These are phyloP conservation scores for Rhizopus delemar DNA, from an alignment of 371 early-diverging fungal species.

Conservation along the genomic window DNA sequence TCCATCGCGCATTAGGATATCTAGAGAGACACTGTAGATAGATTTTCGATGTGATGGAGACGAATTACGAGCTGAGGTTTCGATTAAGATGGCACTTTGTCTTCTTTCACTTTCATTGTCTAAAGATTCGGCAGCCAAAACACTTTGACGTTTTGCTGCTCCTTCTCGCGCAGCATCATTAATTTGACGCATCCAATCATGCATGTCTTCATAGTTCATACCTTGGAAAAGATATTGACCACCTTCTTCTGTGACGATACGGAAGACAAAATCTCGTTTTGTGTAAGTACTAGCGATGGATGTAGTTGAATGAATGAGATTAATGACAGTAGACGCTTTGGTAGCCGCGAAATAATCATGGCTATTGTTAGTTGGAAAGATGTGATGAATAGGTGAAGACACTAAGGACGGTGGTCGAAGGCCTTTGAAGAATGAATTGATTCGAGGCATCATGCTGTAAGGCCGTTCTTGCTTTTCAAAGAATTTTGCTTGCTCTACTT, in stretches of 20 bases:
- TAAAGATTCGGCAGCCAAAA: conserved; percentile 38
- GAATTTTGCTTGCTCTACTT: conserved; percentile 67
- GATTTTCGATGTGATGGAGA: conserved; percentile 13
- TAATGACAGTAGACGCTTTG: conserved; percentile 78
- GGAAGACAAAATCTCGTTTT: conserved; percentile 78
- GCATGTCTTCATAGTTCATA: conserved; percentile 70
- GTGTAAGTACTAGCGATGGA: conserved; percentile 70
- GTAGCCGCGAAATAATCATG: conserved; percentile 11
- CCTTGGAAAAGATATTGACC: conserved; percentile 79
- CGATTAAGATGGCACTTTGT: neutral
- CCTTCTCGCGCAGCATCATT: conserved; percentile 77
- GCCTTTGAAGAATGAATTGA: conserved; percentile 42
- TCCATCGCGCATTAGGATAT: conserved; percentile 61
- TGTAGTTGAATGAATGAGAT: conserved; percentile 76
- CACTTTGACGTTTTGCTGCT: conserved; percentile 64
- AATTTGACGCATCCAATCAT: conserved; percentile 73
- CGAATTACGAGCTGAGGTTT: neutral
- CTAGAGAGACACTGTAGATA: conserved; percentile 68
- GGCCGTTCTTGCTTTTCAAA: conserved; percentile 58
- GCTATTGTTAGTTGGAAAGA: conserved; percentile 9
- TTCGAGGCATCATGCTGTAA: conserved; percentile 36
- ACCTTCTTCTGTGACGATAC: conserved; percentile 83
- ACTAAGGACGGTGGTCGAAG: conserved; percentile 25
- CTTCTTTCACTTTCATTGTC: neutral
- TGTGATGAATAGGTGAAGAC: conserved; percentile 16